These are phyloP conservation scores for Atkinsonella hypoxylon DNA, from an alignment of 2,329 filamentous ascomycete genomes.

Conservation along the genomic window DNA sequence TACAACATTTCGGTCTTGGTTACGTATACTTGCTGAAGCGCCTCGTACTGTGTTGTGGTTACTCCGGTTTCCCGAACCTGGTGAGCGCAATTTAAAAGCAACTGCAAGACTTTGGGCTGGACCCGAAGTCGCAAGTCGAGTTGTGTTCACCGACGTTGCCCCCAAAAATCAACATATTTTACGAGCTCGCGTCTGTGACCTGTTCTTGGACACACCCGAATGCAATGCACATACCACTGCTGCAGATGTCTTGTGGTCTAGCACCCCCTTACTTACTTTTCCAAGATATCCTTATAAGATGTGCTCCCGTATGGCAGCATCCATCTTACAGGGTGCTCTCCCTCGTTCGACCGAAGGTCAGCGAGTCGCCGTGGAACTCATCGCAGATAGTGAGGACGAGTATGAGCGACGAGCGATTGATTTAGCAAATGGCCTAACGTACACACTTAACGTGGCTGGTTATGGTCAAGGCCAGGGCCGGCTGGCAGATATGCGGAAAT, in stretches of 20 bases:
- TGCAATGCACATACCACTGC: slow-evolving; percentile 98
- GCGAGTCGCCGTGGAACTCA: slow-evolving; percentile 60
- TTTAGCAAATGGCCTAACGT: slow-evolving; percentile 52
- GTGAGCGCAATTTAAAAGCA: slow-evolving; percentile 70
- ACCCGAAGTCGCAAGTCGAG: slow-evolving; percentile 68
- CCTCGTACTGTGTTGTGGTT: slow-evolving; percentile 91
- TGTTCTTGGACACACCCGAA: slow-evolving; percentile 94
- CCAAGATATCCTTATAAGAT: slow-evolving; percentile 95
- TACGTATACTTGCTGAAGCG: slow-evolving; percentile 74
- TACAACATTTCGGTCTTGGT: slow-evolving; percentile 89
- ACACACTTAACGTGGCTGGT: slow-evolving; percentile 31
- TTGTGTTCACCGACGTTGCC: slow-evolving; percentile 93
- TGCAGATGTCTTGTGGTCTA: slow-evolving; percentile 92
- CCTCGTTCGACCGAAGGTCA: slow-evolving; percentile 59
- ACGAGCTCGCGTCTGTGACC: slow-evolving; percentile 78
- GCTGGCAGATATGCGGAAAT: slow-evolving; percentile 63
- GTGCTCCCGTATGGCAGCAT: slow-evolving; percentile 96
- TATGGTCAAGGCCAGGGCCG: slow-evolving; percentile 51
- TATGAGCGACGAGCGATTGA: slow-evolving; percentile 71
- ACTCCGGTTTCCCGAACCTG: slow-evolving; percentile 88
- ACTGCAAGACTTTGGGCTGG: slow-evolving; percentile 80
- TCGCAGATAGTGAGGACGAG: slow-evolving; percentile 64
- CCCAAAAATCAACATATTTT: slow-evolving; percentile 91
- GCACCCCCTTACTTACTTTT: slow-evolving; percentile 80
- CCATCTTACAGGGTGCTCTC: slow-evolving; percentile 80